phyloP scores from a whole-genome alignment of 352 stramenopile species.

The Pythium sp. region DNA sequence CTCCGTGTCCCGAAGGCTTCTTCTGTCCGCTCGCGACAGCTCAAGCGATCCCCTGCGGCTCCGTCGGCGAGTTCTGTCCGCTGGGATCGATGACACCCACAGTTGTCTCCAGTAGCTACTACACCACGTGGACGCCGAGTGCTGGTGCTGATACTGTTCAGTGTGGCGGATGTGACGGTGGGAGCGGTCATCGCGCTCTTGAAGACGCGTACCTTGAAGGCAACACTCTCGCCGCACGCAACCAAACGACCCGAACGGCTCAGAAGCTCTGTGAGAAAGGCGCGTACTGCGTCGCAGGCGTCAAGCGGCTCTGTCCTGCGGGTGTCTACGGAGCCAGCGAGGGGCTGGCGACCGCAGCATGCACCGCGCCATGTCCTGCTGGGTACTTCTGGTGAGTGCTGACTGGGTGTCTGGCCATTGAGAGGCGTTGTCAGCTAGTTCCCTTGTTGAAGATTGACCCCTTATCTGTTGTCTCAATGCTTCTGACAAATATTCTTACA shows the following conservation, averaged over 20 bases:
- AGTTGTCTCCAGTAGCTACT: constrained; percentile 37
- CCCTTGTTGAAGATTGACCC: background rate
- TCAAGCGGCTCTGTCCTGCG: constrained; percentile 49
- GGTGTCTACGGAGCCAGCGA: constrained; percentile 42
- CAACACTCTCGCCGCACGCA: constrained; percentile 22
- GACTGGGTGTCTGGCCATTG: background rate
- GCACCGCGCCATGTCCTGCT: constrained; percentile 49
- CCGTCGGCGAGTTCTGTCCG: constrained; percentile 41
- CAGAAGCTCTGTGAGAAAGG: constrained; percentile 54
- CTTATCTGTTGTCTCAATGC: background rate
- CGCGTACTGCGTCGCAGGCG: constrained; percentile 47
- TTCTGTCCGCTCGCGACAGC: constrained; percentile 50
- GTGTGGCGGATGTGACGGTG: background rate
- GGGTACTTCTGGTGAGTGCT: constrained; percentile 60
- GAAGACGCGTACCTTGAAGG: constrained; percentile 48
- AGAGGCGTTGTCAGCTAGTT: background rate
- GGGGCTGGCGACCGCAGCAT: constrained; percentile 40
- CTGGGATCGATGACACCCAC: constrained; percentile 42
- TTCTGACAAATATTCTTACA: constrained; percentile 12
- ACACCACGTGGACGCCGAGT: constrained; percentile 47
- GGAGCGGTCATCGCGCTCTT: constrained; percentile 11
- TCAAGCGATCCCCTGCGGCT: constrained; percentile 34
- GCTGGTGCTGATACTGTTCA: constrained; percentile 5
- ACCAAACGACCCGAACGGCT: constrained; percentile 38
- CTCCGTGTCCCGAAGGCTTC: constrained; percentile 47